These are phyloP conservation scores for Viridothelium virens DNA, from an alignment of 495 filamentous ascomycete species.

Conservation along the genomic window DNA sequence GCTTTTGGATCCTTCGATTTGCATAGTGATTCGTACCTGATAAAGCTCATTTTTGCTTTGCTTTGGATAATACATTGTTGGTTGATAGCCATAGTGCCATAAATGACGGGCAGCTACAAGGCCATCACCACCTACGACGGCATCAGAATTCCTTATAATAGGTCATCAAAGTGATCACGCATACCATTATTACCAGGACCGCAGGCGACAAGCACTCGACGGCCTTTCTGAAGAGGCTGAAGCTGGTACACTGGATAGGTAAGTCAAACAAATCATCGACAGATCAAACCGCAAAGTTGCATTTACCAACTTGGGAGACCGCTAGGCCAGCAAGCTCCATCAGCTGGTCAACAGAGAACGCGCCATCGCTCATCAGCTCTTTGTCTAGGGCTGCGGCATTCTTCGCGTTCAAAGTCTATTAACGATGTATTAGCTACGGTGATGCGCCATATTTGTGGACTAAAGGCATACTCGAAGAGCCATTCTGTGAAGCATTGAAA, in stretches of 20 bases:
- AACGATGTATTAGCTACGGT: not conserved
- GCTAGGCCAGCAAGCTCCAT: conserved; percentile 95
- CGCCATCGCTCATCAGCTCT: conserved; percentile 88
- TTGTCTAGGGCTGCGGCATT: conserved; percentile 81
- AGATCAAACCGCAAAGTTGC: not conserved
- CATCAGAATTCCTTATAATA: conserved; percentile 21
- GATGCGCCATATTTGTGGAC: not conserved
- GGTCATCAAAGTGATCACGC: conserved; percentile 21
- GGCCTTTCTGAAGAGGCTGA: conserved; percentile 66
- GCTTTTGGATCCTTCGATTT: conserved; percentile 15
- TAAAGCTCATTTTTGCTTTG: conserved; percentile 83
- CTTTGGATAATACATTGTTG: conserved; percentile 89
- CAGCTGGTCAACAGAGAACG: conserved; percentile 89
- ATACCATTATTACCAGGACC: conserved; percentile 92
- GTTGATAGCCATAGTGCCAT: conserved; percentile 86
- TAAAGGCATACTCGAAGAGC: not conserved
- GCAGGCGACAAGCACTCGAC: conserved; percentile 74
- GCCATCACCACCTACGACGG: conserved; percentile 69
- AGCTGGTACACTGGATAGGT: conserved; percentile 61
- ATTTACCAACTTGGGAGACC: conserved; percentile 78
- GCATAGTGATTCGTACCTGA: conserved; percentile 42
- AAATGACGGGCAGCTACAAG: conserved; percentile 92
- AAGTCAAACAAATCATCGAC: not conserved
- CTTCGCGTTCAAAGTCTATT: conserved; percentile 46
- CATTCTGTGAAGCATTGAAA: not conserved